A percentile compares a stretch with the other conserved stretches of the same genome.
These are phyloP conservation scores for Didymella keratinophila DNA, from an alignment of 2,329 filamentous ascomycete genomes.

Conservation along the genomic window DNA sequence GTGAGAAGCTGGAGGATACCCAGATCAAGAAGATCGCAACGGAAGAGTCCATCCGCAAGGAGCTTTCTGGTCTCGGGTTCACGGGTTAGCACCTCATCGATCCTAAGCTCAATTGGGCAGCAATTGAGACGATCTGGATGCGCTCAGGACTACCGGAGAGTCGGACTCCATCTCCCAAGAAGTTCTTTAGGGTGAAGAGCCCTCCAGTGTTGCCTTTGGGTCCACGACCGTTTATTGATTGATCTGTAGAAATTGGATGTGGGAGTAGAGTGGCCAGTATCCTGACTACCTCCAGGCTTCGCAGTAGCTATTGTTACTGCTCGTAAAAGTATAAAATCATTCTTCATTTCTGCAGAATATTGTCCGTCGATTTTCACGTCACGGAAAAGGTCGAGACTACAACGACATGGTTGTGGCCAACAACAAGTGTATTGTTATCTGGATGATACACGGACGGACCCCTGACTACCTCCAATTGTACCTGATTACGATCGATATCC, in stretches of 20 bases:
- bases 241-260: conserved; percentile 5
- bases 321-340: conserved; percentile 22
- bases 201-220: neutral
- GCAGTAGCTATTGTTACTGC: neutral
- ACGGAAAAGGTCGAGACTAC: neutral
- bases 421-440: too few relatives aligned
- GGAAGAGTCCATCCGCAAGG: conserved; percentile 82
- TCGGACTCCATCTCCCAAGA: neutral
- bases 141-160: neutral
- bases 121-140: conserved; percentile 1
- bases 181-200: neutral
- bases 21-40: conserved; percentile 98
- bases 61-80: conserved; percentile 71
- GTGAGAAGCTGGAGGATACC: conserved; percentile 97
- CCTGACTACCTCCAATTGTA: too few relatives aligned
- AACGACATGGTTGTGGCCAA: too few relatives aligned
- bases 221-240: neutral
- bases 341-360: conserved; percentile 5
- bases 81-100: conserved; percentile 28
- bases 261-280: conserved; percentile 2
- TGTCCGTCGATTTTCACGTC: neutral
- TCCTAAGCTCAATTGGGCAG: conserved; percentile 14
- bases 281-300: neutral
- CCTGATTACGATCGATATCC: too few relatives aligned
- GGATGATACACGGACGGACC: too few relatives aligned